Conservation (phyloP, 1,284 basidiomycete species). For the Trametes polyzona region DNA sequence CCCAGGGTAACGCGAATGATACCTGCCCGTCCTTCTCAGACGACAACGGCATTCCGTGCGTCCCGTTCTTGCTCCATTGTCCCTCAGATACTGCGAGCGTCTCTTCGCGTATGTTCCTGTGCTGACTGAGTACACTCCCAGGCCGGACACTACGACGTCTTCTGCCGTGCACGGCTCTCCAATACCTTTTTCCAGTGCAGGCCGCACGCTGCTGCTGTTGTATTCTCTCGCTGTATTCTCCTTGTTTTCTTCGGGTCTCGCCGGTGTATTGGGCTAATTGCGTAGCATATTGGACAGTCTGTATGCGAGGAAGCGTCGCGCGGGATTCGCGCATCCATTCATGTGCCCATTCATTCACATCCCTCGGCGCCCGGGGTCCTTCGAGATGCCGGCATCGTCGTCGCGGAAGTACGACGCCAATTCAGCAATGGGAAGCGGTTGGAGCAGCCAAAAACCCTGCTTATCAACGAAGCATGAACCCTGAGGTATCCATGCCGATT, state of each 20-base stretch:
- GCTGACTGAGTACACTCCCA: not conserved
- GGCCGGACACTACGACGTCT: conserved; percentile 10
- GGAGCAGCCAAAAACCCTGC: not conserved
- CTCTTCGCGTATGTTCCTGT: not conserved
- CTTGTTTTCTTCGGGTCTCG: conserved; percentile 12
- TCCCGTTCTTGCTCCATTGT: conserved; percentile 24
- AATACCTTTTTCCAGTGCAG: conserved; percentile 5
- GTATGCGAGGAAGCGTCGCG: not conserved
- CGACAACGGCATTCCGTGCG: conserved; percentile 66
- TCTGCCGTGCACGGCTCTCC: conserved; percentile 7
- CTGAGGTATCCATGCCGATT: no score
- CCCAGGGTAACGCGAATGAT: conserved; percentile 50
- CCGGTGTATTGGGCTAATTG: conserved; percentile 13
- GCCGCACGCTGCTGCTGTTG: conserved; percentile 16
- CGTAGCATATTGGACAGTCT: conserved; percentile 2
- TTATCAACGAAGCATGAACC: no score
- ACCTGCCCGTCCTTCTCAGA: conserved; percentile 78
- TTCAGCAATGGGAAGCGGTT: not conserved
- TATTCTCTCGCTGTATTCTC: conserved; percentile 20
- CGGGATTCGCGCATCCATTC: not conserved
- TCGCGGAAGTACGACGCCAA: conserved; percentile 1
- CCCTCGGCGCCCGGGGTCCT: conserved; percentile 3
- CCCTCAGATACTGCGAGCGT: conserved; percentile 1
- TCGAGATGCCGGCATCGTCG: not conserved
- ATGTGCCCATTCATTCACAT: not conserved